Evolutionary conservation across 192 early-diverging fungal species (phyloP).

Genomic region (Cetraspora pellucida): DNA sequence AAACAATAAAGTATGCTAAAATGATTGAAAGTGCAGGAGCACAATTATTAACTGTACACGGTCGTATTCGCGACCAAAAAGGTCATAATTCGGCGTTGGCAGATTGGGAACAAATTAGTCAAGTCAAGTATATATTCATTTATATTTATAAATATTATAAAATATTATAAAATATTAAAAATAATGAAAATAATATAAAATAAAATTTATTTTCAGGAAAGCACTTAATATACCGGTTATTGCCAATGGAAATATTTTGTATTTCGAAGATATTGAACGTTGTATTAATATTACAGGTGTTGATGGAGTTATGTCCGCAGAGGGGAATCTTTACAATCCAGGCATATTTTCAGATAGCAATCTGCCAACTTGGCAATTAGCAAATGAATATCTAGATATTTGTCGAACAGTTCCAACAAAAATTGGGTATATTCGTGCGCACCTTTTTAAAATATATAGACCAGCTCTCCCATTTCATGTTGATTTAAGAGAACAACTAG

Average conservation of each 20-base stretch:
- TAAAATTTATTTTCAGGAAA: conserved; percentile 7
- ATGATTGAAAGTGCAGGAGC: conserved; percentile 94
- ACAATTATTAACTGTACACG: conserved; percentile 91
- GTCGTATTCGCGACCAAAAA: conserved; percentile 94
- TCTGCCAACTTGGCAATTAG: conserved; percentile 75
- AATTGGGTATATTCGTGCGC: conserved; percentile 74
- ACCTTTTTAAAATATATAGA: conserved; percentile 92
- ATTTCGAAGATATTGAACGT: conserved; percentile 82
- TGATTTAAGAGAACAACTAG: conserved; percentile 75
- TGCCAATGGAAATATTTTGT: conserved; percentile 98
- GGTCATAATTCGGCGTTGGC: conserved; percentile 95
- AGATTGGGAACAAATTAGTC: conserved; percentile 91
- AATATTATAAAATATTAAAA: no score
- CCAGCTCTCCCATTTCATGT: conserved; percentile 73
- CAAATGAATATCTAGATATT: conserved; percentile 89
- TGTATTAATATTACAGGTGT: conserved; percentile 85
- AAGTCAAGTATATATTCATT: conserved; percentile 77
- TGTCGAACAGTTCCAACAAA: conserved; percentile 67
- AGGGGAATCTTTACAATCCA: conserved; percentile 86
- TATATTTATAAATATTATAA: no score
- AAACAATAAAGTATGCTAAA: conserved; percentile 91
- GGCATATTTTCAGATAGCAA: conserved; percentile 72
- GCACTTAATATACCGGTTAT: conserved; percentile 78
- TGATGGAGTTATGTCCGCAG: conserved; percentile 95
- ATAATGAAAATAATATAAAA: no score